These are phyloP conservation scores for Fagus sylvatica DNA, from an alignment of 306 rosid species.

Conservation along the genomic window DNA sequence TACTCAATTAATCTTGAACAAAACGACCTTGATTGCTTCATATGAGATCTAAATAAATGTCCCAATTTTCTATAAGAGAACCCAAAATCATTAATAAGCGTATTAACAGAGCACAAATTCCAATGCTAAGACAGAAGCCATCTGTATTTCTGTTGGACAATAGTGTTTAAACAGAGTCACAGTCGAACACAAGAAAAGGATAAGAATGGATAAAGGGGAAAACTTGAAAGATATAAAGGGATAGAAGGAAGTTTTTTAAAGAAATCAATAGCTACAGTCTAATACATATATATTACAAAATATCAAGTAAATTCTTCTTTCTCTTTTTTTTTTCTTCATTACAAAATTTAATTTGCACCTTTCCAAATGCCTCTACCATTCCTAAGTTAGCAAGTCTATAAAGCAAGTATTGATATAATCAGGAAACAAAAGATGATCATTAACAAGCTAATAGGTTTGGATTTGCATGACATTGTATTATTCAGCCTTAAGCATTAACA, in stretches of 20 bases:
- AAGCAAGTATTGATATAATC: constrained; percentile 27
- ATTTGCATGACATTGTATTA: constrained; percentile 15
- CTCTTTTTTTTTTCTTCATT: background rate
- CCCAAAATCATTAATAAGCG: background rate
- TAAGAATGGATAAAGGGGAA: background rate
- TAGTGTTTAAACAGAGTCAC: background rate
- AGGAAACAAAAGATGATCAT: constrained; percentile 25
- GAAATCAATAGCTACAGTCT: background rate
- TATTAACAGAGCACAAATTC: background rate
- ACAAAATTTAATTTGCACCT: constrained; percentile 2
- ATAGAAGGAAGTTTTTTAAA: background rate
- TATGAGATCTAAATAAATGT: background rate
- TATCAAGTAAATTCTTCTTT: background rate
- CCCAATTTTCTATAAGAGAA: background rate
- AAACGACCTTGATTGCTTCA: background rate
- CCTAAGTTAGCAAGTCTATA: constrained; percentile 34
- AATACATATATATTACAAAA: background rate
- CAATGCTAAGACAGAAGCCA: background rate
- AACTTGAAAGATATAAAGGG: background rate
- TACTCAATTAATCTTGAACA: background rate
- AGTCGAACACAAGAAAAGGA: background rate
- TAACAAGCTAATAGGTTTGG: constrained; percentile 17
- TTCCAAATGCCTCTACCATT: constrained; percentile 19
- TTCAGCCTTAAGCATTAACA: constrained; percentile 22
- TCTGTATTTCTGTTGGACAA: background rate